Base-by-base conservation (phyloP, 1,139 yeast species). In the Candida buenavistaensis region DNA sequence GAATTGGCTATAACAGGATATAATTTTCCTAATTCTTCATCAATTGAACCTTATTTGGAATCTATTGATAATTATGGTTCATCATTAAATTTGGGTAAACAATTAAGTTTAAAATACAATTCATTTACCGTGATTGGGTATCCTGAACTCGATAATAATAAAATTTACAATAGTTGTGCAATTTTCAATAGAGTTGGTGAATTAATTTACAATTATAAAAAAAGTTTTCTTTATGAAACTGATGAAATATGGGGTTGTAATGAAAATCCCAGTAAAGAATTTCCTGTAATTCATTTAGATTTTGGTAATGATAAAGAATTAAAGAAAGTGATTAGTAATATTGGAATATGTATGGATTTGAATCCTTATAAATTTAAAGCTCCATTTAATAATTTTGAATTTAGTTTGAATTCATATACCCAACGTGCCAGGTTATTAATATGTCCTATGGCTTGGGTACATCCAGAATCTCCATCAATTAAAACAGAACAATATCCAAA, bases 261-360 rank as follows among this genome's bases (percentile, higher is more conserved):
- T 2, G 95, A 87, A 52, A 82, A 84, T 31, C 83, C 86, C 0
- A 60, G 53, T 3, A 48, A 47, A 11, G 75, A 73, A 1, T 82
- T 82, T 46, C 55, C 61, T 26, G 52, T 66, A 1, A 66, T 74
- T 28, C 61, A 66, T 17, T 46, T 76, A 28, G 51, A 55, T 2
- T 49, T 73, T 5, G 12, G 14, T 6, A 39, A 35, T 17, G 19
- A 30, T 4, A 44, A 44, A 9, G 8, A 10, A 14, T 7, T 8
- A 4, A 36, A 37, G 3, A 27, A 38, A 25, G 39, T 75, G 25
- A 57, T 57, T 9, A 62, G 83, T 1, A 74, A 80, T 28, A 68
- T 89, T 38, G 97, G 96, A 0, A 88, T 90, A n/a, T 90, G 97
- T 55, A 90, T 89, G 97, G 97, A 89, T 57, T 59, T 90, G 44